Evolutionary conservation across 2,329 filamentous ascomycete species (phyloP).

Genomic region (Neofusicoccum cordaticola): DNA sequence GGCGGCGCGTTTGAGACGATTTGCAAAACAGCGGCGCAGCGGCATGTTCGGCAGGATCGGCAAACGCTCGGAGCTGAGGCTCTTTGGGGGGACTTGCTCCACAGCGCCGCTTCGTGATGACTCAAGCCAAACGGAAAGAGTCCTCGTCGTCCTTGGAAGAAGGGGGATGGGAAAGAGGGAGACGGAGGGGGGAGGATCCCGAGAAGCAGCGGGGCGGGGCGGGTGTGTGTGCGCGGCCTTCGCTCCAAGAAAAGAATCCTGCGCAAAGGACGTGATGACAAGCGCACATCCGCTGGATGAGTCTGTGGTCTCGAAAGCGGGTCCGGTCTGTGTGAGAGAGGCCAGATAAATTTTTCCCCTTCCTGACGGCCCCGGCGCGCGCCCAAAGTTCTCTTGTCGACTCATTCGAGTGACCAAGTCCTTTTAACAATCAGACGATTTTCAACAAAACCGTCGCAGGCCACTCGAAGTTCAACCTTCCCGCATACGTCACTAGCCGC

Average conservation of each 20-base stretch:
- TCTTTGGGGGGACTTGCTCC: not conserved
- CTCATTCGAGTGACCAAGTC: not conserved
- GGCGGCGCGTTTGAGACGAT: not conserved
- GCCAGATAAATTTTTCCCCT: constrained; percentile 12
- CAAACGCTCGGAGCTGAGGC: constrained; percentile 12
- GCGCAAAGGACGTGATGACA: not conserved
- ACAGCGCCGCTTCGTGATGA: not conserved
- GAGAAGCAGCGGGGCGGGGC: not conserved
- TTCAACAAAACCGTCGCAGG: constrained; percentile 11
- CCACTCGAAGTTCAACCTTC: constrained; percentile 12
- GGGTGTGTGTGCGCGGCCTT: not conserved
- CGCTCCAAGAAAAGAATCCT: too few relatives aligned
- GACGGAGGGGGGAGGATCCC: not conserved
- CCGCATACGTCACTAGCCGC: constrained; percentile 11
- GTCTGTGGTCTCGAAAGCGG: not conserved
- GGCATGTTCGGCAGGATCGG: constrained; percentile 11
- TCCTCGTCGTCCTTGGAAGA: not conserved
- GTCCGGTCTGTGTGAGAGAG: not conserved
- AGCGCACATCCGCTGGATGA: not conserved
- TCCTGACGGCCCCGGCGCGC: not conserved
- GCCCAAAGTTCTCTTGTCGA: not conserved
- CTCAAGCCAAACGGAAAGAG: not conserved
- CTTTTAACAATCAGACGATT: constrained; percentile 4
- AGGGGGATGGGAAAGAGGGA: not conserved
- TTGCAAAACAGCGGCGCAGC: not conserved